phyloP scores from a whole-genome alignment of 2,329 filamentous ascomycete genomes.

The Xylaria sp. region DNA sequence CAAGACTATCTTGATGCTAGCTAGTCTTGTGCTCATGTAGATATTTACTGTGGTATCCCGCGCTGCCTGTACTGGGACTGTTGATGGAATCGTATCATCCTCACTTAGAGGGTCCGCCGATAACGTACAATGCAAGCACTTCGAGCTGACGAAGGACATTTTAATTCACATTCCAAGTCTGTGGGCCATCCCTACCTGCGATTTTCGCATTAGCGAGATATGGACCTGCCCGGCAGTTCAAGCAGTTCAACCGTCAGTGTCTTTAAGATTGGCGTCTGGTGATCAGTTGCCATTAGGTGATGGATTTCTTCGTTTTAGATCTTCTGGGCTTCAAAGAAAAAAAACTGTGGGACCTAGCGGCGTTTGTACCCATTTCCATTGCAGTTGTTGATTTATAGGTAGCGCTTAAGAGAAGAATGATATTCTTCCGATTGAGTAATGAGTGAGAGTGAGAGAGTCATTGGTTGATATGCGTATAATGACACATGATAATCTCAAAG shows the following conservation, averaged over 20 bases:
- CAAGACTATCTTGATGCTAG: slow-evolving; percentile 21
- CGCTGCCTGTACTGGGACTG: slow-evolving; percentile 8
- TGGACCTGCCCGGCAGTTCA: neutral
- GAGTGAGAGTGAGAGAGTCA: too few species aligned
- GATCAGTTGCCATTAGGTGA: too few species aligned
- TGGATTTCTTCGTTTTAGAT: neutral
- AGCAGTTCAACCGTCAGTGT: neutral
- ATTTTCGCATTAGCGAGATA: neutral
- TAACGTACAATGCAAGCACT: slow-evolving; percentile 29
- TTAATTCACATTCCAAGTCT: neutral
- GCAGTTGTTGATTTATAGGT: neutral
- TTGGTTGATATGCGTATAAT: neutral
- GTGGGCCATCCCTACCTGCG: neutral
- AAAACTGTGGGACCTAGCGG: neutral
- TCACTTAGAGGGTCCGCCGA: slow-evolving; percentile 15
- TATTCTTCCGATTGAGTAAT: neutral
- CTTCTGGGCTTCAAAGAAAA: neutral
- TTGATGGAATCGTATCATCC: slow-evolving; percentile 13
- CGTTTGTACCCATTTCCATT: neutral
- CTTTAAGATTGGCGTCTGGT: neutral
- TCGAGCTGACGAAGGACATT: slow-evolving; percentile 6
- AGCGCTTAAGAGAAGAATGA: neutral
- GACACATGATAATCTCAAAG: neutral
- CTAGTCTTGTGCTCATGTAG: slow-evolving; percentile 30
- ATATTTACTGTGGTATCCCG: slow-evolving; percentile 24